A percentile compares a stretch with the other conserved stretches of the same genome.
These are phyloP conservation scores for Echria macrotheca DNA, from an alignment of 495 filamentous ascomycete species.

Conservation along the genomic window DNA sequence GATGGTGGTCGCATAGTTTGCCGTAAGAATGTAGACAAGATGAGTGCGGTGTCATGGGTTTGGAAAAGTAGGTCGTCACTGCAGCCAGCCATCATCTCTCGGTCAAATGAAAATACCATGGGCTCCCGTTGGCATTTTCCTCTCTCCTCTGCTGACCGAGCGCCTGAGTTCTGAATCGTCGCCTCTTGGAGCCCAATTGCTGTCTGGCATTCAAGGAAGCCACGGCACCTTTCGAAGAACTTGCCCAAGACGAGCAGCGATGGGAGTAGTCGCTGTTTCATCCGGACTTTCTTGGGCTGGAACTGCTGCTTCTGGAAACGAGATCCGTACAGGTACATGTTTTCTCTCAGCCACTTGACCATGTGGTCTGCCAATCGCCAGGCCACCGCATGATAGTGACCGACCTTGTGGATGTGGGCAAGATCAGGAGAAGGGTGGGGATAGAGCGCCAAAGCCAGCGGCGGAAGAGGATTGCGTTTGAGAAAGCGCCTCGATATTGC, in stretches of 20 bases:
- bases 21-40: not conserved
- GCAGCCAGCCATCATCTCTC: not conserved
- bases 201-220: not conserved
- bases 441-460: slow-evolving; percentile 3
- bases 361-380: slow-evolving; percentile 10
- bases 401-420: slow-evolving; percentile 1
- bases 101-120: not conserved
- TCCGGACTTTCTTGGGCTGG: slow-evolving; percentile 4
- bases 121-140: not conserved
- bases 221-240: slow-evolving; percentile 4
- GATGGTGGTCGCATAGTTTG: not conserved
- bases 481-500: slow-evolving; percentile 8
- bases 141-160: not conserved
- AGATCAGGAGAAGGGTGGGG: slow-evolving; percentile 3
- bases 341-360: not conserved
- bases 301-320: slow-evolving; percentile 2
- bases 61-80: slow-evolving; percentile 1
- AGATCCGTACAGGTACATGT: slow-evolving; percentile 6
- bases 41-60: not conserved
- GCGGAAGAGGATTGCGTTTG: slow-evolving; percentile 4
- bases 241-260: not conserved
- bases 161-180: too few species aligned
- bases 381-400: slow-evolving; percentile 4
- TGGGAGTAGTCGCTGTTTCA: slow-evolving; percentile 6
- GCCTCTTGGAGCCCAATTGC: too few species aligned